Evolutionary conservation across 2,329 filamentous ascomycete genomes (phyloP).

Genomic region (Stagonosporopsis tanaceti): DNA sequence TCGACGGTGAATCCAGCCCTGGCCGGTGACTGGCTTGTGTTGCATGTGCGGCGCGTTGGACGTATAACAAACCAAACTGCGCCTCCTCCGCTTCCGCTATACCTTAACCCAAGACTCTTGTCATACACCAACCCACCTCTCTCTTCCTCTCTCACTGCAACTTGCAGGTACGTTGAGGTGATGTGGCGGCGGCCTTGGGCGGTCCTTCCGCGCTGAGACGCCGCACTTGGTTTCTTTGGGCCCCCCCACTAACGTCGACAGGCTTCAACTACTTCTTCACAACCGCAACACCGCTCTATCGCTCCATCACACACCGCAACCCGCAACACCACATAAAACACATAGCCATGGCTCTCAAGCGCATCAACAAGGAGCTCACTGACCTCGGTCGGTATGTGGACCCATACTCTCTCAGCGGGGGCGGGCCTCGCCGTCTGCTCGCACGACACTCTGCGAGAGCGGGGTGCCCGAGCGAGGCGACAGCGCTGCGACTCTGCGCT

Average conservation of each 20-base stretch:
- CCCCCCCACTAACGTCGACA: slow-evolving; percentile 41
- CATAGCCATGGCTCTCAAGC: slow-evolving; percentile 80
- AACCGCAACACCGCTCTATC: slow-evolving; percentile 37
- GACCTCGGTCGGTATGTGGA: slow-evolving; percentile 80
- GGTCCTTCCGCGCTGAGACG: slow-evolving; percentile 47
- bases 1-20: slow-evolving; percentile 43
- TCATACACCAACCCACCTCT: background rate
- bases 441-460: slow-evolving; percentile 48
- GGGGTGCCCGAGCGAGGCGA: slow-evolving; percentile 37
- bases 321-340: slow-evolving; percentile 37
- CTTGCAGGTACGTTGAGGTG: slow-evolving; percentile 16
- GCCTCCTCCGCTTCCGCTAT: slow-evolving; percentile 21
- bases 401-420: slow-evolving; percentile 16
- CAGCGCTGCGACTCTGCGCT: slow-evolving; percentile 22
- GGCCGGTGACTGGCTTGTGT: slow-evolving; percentile 33
- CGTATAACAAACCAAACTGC: slow-evolving; percentile 35
- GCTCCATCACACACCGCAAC: slow-evolving; percentile 25
- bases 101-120: background rate
- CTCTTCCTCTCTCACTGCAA: slow-evolving; percentile 13
- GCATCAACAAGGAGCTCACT: slow-evolving; percentile 93
- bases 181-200: slow-evolving; percentile 22
- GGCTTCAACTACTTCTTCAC: slow-evolving; percentile 41
- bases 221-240: slow-evolving; percentile 44
- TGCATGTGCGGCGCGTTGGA: slow-evolving; percentile 30
- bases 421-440: slow-evolving; percentile 40